Evolutionary conservation across 768 basidiomycete species (phyloP).

Genomic region (Lanmaoa pseudosensibilis): DNA sequence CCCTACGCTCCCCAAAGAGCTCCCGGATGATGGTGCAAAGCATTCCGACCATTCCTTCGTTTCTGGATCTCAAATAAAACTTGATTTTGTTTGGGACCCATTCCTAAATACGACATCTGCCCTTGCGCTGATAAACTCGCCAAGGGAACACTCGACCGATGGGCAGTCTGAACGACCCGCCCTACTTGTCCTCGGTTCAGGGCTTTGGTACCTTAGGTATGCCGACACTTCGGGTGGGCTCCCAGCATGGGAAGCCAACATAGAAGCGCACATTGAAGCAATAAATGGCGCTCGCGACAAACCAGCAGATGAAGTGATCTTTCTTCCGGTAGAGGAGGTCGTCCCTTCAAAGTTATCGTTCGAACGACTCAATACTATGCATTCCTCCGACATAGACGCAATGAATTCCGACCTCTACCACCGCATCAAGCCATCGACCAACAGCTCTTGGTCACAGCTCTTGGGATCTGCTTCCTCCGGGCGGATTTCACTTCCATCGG

Average conservation of each 20-base stretch:
- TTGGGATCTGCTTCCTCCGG: slow-evolving; percentile 19
- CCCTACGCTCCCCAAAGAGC: slow-evolving; percentile 49
- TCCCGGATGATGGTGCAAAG: slow-evolving; percentile 58
- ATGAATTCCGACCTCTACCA: slow-evolving; percentile 88
- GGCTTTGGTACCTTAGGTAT: slow-evolving; percentile 88
- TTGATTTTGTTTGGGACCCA: slow-evolving; percentile 83
- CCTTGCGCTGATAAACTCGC: slow-evolving; percentile 40
- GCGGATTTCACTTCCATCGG: slow-evolving; percentile 63
- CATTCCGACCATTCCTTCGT: slow-evolving; percentile 62
- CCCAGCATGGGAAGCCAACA: slow-evolving; percentile 72
- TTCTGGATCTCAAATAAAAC: slow-evolving; percentile 44
- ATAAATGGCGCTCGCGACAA: slow-evolving; percentile 39
- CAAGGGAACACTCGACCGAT: not conserved
- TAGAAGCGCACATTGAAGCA: slow-evolving; percentile 61
- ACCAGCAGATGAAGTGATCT: slow-evolving; percentile 70
- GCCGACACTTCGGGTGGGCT: slow-evolving; percentile 70
- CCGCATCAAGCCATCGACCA: slow-evolving; percentile 48
- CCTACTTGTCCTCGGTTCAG: slow-evolving; percentile 79
- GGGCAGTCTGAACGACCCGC: slow-evolving; percentile 43
- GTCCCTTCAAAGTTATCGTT: slow-evolving; percentile 62
- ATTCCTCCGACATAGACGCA: slow-evolving; percentile 76
- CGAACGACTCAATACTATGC: slow-evolving; percentile 67
- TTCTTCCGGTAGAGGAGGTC: slow-evolving; percentile 77
- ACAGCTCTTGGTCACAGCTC: slow-evolving; percentile 33
- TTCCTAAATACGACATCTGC: slow-evolving; percentile 73